Evolutionary conservation across 129 eudicot species (phyloP).

Genomic region (Flaveria ramosissima): DNA sequence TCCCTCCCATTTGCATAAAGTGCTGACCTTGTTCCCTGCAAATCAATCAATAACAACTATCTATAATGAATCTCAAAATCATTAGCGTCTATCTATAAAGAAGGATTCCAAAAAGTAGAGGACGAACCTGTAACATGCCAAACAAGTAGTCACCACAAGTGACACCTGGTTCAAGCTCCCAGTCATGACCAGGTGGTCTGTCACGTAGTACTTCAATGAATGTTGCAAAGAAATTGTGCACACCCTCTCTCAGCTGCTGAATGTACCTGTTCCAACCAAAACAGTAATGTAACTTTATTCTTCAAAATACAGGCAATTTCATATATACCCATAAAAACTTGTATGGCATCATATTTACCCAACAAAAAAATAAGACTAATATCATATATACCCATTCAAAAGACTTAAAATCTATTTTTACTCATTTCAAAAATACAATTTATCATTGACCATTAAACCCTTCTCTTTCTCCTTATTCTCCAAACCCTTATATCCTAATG

Average conservation of each 20-base stretch:
- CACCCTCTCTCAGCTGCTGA: constrained; percentile 98
- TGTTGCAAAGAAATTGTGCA: constrained; percentile 94
- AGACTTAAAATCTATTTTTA: no score
- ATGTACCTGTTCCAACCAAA: constrained; percentile 59
- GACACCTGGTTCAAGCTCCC: constrained; percentile 99
- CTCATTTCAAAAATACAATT: no score
- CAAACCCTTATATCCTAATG: neutral
- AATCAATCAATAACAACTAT: neutral
- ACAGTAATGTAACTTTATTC: neutral
- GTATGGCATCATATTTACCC: neutral
- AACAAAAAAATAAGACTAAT: neutral
- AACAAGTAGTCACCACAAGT: constrained; percentile 98
- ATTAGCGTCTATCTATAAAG: neutral
- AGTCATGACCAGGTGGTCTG: constrained; percentile 98
- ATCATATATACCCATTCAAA: neutral
- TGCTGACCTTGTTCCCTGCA: constrained; percentile 95
- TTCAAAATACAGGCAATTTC: neutral
- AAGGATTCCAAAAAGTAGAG: neutral
- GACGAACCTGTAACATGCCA: constrained; percentile 85
- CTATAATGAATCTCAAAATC: neutral
- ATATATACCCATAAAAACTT: neutral
- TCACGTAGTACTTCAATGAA: constrained; percentile 96
- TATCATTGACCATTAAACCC: neutral
- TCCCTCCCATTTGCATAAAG: constrained; percentile 87
- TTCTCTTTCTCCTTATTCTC: neutral